Percentiles rank a stretch among this genome's conserved stretches.
These are phyloP conservation scores for Kurtzmaniella quercitrusa DNA, from an alignment of 1,139 yeast species.

Conservation along the genomic window DNA sequence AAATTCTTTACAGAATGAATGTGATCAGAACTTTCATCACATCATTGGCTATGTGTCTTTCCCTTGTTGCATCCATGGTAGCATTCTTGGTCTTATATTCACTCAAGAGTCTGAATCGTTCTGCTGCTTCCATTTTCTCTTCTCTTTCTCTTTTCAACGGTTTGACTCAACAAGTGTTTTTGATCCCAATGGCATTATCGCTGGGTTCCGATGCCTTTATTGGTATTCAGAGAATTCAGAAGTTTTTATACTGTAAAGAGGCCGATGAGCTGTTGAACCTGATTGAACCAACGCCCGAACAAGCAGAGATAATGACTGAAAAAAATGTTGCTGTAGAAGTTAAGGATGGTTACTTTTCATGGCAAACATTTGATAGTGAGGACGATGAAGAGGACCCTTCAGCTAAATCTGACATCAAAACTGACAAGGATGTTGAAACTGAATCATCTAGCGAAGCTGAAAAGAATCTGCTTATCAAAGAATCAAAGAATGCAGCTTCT, in stretches of 20 bases:
- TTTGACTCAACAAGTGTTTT: constrained; percentile 45
- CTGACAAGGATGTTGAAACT: constrained; percentile 5
- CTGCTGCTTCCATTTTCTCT: constrained; percentile 74
- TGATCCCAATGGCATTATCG: constrained; percentile 70
- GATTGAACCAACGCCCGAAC: constrained; percentile 23
- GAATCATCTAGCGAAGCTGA: constrained; percentile 7
- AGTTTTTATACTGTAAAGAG: constrained; percentile 38
- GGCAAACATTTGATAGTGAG: constrained; percentile 50
- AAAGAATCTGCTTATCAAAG: background rate
- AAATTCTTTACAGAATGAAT: constrained; percentile 46
- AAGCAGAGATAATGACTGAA: constrained; percentile 14
- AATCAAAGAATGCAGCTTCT: constrained; percentile 5
- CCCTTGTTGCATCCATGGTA: constrained; percentile 64
- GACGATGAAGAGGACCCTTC: constrained; percentile 7
- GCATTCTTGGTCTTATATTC: constrained; percentile 70
- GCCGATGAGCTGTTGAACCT: constrained; percentile 11
- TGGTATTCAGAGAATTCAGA: constrained; percentile 58
- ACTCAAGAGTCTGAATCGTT: constrained; percentile 37
- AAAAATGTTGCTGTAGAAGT: constrained; percentile 40
- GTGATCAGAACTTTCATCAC: constrained; percentile 54
- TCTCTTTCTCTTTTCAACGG: constrained; percentile 73
- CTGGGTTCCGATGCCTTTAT: constrained; percentile 66
- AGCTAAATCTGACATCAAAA: constrained; percentile 5
- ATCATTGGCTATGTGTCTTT: constrained; percentile 56
- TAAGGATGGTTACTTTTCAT: constrained; percentile 54